phyloP scores from a whole-genome alignment of 768 basidiomycete genomes.

The Kwoniella botswanensis region DNA sequence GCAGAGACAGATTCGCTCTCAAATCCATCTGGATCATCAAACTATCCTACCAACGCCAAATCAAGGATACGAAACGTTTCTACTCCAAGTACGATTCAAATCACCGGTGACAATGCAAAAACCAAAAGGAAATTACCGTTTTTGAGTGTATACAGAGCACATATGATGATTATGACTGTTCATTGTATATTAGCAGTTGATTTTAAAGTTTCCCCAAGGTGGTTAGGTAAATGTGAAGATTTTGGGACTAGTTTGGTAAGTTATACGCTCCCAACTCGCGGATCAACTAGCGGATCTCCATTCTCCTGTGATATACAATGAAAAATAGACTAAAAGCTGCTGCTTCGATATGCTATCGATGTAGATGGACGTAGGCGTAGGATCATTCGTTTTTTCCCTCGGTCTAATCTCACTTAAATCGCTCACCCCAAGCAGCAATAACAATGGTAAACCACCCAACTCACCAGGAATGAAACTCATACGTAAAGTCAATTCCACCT shows the following conservation, averaged over 20 bases:
- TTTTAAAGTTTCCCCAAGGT: conserved; percentile 87
- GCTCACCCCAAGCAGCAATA: conserved; percentile 13
- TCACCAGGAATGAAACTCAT: neutral
- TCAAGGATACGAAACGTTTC: neutral
- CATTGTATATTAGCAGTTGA: conserved; percentile 94
- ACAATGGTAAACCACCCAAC: neutral
- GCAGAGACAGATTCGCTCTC: conserved; percentile 7
- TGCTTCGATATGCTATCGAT: too few relatives aligned
- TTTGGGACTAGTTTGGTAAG: conserved; percentile 91
- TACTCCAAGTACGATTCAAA: neutral
- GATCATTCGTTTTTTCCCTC: conserved; percentile 95
- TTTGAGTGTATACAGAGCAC: conserved; percentile 83
- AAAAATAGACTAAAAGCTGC: too few relatives aligned
- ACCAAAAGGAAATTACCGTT: conserved; percentile 62
- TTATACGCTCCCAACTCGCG: conserved; percentile 8
- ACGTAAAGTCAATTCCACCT: neutral
- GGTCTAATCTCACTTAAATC: conserved; percentile 89
- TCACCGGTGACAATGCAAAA: neutral
- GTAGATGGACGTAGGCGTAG: conserved; percentile 98
- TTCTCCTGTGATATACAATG: too few relatives aligned
- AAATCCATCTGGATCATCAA: conserved; percentile 1
- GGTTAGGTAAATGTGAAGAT: conserved; percentile 88
- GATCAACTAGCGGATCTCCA: neutral
- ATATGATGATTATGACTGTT: conserved; percentile 93
- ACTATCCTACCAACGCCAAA: neutral